Base-by-base conservation (phyloP, 2,329 filamentous ascomycete genomes). In the Exserohilum rostratum region DNA sequence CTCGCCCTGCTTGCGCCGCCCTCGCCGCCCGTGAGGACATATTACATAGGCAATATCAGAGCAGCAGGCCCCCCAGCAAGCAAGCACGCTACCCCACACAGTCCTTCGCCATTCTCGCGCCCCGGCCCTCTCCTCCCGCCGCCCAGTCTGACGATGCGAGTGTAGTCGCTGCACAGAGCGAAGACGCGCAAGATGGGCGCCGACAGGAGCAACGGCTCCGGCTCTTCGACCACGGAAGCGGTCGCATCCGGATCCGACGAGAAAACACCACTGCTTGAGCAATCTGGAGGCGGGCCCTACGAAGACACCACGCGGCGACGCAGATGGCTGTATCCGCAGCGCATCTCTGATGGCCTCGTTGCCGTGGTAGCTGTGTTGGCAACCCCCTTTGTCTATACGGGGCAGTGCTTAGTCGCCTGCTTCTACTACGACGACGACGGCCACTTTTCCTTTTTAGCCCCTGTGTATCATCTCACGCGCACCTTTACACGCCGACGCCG, bases 351-450 rank as follows among this genome's bases (percentile, higher is more conserved):
- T 53, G 86, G 87, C 55, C 79, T 97, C 53, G 83, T 93, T 57
- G 87, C 89, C 64, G 90, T 90, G 5, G 82, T 96, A 65, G 87
- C 87, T 63, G 90, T 90, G 78, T 82, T 97, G 42, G 77, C 96
- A 50, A 88, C 89, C 45, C 90, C 90, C 12, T 78, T 98, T 56
- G 85, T 89, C 22, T 87, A 89, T 18, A 93, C 93, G 1, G 90
- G 88, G 15, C 84, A 92, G 45, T 97, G 93, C 76, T 77, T 96
- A 51, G 85, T 93, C 56, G 88, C 90, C 61, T 92, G 85, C 71
- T 89, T 98, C 66, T 93, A 90, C 77, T 93, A 90, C 77, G 88
- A 96, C 69, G 87, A 91, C 40, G 79, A 90, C 53, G 91, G 91
- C 46, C 82, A 82, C 46, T 96, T 96, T 73, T 89, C 91, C 48